phyloP scores from a whole-genome alignment of 1,284 basidiomycete genomes.

The Mycena sp. region DNA sequence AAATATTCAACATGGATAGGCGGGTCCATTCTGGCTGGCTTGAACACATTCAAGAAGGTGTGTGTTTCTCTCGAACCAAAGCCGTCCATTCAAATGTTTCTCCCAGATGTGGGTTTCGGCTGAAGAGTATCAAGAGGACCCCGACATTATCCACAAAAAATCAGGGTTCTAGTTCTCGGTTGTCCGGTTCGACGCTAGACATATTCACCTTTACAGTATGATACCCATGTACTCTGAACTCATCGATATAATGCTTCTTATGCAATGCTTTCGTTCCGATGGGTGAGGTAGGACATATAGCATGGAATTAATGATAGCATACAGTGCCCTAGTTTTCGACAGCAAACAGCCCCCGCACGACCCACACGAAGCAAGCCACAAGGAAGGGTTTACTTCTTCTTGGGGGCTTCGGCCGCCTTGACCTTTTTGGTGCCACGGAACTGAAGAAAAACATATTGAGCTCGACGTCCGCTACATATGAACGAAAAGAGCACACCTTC shows the following conservation, averaged over 20 bases:
- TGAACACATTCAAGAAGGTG: conserved; percentile 98
- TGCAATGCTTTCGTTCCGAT: conserved; percentile 40
- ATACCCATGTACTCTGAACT: conserved; percentile 41
- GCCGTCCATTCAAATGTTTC: not conserved
- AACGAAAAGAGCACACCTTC: conserved; percentile 70
- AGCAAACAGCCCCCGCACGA: not conserved
- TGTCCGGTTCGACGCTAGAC: conserved; percentile 24
- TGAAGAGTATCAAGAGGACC: conserved; percentile 99
- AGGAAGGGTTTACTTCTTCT: conserved; percentile 80
- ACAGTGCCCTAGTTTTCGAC: conserved; percentile 37
- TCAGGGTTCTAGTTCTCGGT: conserved; percentile 67
- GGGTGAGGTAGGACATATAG: conserved; percentile 43
- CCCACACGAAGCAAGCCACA: conserved; percentile 40
- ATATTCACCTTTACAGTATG: conserved; percentile 33
- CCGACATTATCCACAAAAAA: conserved; percentile 96
- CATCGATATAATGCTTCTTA: conserved; percentile 38
- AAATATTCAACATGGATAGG: conserved; percentile 99
- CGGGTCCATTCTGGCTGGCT: conserved; percentile 93
- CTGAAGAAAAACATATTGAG: conserved; percentile 50
- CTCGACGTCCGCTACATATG: not conserved
- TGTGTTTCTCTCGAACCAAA: conserved; percentile 15
- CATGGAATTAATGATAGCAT: conserved; percentile 51
- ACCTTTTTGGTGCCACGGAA: conserved; percentile 92
- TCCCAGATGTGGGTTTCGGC: conserved; percentile 97
- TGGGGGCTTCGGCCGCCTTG: conserved; percentile 90